Evolutionary conservation across 108 stramenopile genomes (phyloP).

Genomic region (Parietichytrium sp.): DNA sequence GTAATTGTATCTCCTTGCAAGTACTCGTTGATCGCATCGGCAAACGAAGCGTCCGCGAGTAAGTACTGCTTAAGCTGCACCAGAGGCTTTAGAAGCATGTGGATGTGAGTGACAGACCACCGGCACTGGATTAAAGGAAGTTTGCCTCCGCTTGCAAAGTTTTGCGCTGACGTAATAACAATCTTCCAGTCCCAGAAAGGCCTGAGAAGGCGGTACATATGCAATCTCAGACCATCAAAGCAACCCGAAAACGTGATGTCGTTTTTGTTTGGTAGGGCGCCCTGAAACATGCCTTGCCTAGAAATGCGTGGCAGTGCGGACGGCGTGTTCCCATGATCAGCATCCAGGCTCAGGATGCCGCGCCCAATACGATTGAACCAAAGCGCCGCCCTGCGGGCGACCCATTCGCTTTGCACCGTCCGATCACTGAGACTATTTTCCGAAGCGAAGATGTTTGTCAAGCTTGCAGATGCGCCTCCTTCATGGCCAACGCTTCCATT

Average conservation of each 20-base stretch:
- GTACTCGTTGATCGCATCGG: constrained; percentile 19
- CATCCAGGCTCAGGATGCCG: neutral
- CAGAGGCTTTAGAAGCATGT: constrained; percentile 7
- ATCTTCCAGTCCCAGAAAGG: constrained; percentile 33
- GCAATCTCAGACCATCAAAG: neutral
- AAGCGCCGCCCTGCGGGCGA: neutral
- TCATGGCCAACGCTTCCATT: too few species aligned
- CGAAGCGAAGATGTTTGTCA: neutral
- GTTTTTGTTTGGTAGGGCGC: too few species aligned
- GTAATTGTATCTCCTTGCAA: neutral
- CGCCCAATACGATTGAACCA: constrained; percentile 19
- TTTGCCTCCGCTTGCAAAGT: neutral
- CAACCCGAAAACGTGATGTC: too few species aligned
- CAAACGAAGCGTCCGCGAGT: neutral
- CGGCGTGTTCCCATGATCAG: neutral
- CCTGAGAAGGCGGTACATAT: neutral
- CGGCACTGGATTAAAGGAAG: neutral
- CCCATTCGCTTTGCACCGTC: constrained; percentile 29
- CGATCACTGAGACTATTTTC: neutral
- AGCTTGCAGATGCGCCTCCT: neutral
- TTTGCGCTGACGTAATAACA: neutral
- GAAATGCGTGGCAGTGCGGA: too few species aligned
- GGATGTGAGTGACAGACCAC: neutral
- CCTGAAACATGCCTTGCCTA: too few species aligned
- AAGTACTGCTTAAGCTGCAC: constrained; percentile 10